Evolutionary conservation across 192 early-diverging fungal genomes (phyloP).

Genomic region (Podila minutissima): DNA sequence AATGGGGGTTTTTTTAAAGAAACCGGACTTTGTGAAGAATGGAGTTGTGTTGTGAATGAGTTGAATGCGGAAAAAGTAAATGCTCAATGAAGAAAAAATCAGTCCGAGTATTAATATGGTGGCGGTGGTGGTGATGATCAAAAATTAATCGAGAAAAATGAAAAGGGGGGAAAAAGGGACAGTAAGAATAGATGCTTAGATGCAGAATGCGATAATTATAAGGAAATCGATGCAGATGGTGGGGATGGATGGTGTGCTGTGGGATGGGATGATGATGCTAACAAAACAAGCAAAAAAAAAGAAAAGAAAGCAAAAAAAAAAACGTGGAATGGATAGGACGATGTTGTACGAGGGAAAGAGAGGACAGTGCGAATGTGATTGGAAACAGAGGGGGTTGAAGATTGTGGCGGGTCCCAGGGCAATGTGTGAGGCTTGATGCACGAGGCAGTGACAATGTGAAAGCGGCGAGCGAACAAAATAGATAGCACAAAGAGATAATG

Average conservation of each 20-base stretch:
- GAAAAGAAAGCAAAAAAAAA: background rate
- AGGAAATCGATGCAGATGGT: too few relatives aligned
- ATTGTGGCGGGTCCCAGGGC: background rate
- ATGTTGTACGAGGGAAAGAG: background rate
- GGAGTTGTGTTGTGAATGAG: background rate
- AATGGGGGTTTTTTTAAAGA: background rate
- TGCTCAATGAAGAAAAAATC: background rate
- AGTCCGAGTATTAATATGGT: too few relatives aligned
- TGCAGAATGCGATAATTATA: too few relatives aligned
- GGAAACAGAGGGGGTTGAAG: background rate
- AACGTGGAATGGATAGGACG: background rate
- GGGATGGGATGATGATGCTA: background rate
- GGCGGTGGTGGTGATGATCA: background rate
- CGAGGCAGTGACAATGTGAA: too few relatives aligned
- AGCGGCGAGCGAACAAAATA: too few relatives aligned
- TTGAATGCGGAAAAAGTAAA: too few relatives aligned
- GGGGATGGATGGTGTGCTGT: background rate
- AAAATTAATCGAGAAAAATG: background rate
- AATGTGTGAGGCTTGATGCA: too few relatives aligned
- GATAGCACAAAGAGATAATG: too few relatives aligned
- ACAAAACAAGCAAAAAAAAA: background rate
- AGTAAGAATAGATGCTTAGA: background rate
- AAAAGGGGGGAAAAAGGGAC: background rate
- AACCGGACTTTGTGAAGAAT: background rate
- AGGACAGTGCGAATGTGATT: background rate